Base-by-base conservation (phyloP, 805 yeast genomes). In the Saccharomycopsis schoenii region DNA sequence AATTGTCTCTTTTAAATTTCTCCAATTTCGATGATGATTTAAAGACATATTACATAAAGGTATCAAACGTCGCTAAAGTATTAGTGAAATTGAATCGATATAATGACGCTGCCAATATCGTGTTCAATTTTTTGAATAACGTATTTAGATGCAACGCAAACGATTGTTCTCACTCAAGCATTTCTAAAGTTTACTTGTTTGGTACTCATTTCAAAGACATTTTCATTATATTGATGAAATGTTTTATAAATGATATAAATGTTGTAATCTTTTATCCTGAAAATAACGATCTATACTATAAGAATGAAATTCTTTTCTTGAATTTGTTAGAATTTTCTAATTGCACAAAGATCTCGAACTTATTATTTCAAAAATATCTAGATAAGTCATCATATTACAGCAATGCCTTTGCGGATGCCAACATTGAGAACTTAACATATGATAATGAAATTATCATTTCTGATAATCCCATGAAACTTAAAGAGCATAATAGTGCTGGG, bases 51-150 rank as follows among this genome's bases (percentile, higher is more conserved):
- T 63, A 67, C 24, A 29, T 55, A 2, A 79, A 77, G 64, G 68
- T 72, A 25, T 76, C 71, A 55, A 72, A 76, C 62, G 68, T 75
- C 10, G 59, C 67, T n/a, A 76, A 70, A 56, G 41, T 69, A 43
- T 64, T 73, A n/a, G 58, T 67, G 2, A 59, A 50, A 19, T 42
- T 42, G 11, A 73, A 70, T 41, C 43, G 60, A 12, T 43, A 42
- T 43, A 17, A 34, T 15, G 25, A 25, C 11, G 51, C 59, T 25
- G 29, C 42, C n/a, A 17, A 19, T 17, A 25, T 42, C 2, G 19
- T 57, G 19, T 29, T 21, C 10, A 21, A 21, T 8, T 57, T 57
- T n/a, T 17, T 57, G 2, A 47, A 24, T 14, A 41, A 24, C 9
- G n/a, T 57, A 14, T 47, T 47, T 47, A 21, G n/a, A 10, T 47